These are phyloP conservation scores for Talaromyces sp. DNA, from an alignment of 2,329 filamentous ascomycete genomes.

Conservation along the genomic window DNA sequence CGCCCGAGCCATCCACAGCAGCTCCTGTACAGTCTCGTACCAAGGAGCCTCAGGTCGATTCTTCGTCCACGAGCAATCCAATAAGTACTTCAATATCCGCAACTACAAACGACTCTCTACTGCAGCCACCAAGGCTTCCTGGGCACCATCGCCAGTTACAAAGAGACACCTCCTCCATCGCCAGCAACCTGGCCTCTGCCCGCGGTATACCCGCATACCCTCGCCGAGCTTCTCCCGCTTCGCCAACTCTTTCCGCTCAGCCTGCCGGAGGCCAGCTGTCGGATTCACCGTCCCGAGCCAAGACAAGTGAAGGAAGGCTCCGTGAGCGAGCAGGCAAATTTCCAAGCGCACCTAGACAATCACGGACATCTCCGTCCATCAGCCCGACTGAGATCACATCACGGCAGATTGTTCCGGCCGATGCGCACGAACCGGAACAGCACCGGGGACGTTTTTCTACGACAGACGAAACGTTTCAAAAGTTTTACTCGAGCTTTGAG, in stretches of 20 bases:
- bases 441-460: slow-evolving; percentile 25
- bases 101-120: slow-evolving; percentile 12
- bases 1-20: slow-evolving; percentile 22
- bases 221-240: slow-evolving; percentile 63
- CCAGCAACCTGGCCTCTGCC: slow-evolving; percentile 81
- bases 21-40: slow-evolving; percentile 24
- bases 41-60: slow-evolving; percentile 22
- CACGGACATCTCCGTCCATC: slow-evolving; percentile 36
- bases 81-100: slow-evolving; percentile 32
- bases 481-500: slow-evolving; percentile 90
- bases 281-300: slow-evolving; percentile 49
- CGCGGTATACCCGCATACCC: slow-evolving; percentile 66
- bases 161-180: slow-evolving; percentile 79
- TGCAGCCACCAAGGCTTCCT: slow-evolving; percentile 41
- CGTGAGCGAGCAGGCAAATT: slow-evolving; percentile 30
- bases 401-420: slow-evolving; percentile 33
- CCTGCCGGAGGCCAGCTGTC: slow-evolving; percentile 70
- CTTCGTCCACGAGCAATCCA: slow-evolving; percentile 27
- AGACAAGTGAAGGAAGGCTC: slow-evolving; percentile 32
- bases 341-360: slow-evolving; percentile 29
- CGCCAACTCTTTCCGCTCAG: slow-evolving; percentile 70
- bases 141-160: slow-evolving; percentile 50
- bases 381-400: slow-evolving; percentile 37
- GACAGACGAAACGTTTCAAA: slow-evolving; percentile 76
- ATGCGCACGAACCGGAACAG: slow-evolving; percentile 30